phyloP scores from a whole-genome alignment of 164 flowering plant genomes.

The Buxus sempervirens region DNA sequence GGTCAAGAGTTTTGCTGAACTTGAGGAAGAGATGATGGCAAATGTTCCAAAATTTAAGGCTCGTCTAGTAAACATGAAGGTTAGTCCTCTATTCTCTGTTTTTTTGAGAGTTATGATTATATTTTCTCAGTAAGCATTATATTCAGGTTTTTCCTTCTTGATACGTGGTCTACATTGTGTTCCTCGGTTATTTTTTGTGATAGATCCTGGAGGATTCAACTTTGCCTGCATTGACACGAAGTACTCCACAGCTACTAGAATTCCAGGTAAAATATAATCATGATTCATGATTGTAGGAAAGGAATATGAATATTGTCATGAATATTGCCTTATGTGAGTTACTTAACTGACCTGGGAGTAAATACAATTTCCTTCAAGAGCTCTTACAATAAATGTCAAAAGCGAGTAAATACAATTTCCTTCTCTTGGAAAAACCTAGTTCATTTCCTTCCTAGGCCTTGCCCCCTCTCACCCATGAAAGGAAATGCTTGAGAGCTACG shows the following conservation, averaged over 20 bases:
- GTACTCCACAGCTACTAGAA: constrained; percentile 67
- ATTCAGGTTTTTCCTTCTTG: neutral
- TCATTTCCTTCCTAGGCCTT: no score
- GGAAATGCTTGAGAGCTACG: no score
- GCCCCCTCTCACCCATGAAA: no score
- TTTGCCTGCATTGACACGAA: constrained; percentile 64
- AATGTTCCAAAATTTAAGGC: constrained; percentile 95
- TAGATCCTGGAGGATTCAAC: constrained; percentile 80
- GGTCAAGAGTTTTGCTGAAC: constrained; percentile 80
- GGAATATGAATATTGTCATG: neutral
- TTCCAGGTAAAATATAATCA: constrained; percentile 56
- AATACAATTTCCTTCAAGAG: no score
- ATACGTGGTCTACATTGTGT: neutral
- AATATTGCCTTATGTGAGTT: neutral
- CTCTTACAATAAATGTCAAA: no score
- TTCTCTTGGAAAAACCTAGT: no score
- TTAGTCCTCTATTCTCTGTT: neutral
- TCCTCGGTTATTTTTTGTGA: neutral
- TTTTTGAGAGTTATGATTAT: neutral
- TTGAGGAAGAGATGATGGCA: constrained; percentile 97
- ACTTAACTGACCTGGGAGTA: no score
- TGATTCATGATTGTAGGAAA: neutral
- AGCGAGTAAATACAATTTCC: no score
- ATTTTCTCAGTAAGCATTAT: neutral
- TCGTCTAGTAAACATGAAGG: constrained; percentile 89